Evolutionary conservation across 2,329 filamentous ascomycete genomes (phyloP).

Genomic region (Calonectria pauciramosa): DNA sequence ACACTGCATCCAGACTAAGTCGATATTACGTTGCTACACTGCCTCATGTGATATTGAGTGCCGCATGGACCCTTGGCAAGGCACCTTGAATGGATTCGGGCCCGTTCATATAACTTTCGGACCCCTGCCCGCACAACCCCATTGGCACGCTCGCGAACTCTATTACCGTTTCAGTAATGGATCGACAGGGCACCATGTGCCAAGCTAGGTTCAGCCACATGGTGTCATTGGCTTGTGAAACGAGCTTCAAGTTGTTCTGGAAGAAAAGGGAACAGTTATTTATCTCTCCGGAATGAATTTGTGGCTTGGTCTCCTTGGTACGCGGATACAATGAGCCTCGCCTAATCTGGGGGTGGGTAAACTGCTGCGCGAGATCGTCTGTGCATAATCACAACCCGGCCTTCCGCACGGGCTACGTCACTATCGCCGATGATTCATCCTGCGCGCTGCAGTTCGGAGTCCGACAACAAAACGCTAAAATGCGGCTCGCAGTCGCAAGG

Average conservation of each 20-base stretch:
- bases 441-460: neutral
- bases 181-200: neutral
- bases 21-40: neutral
- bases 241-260: neutral
- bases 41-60: neutral
- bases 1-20: neutral
- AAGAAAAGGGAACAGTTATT: neutral
- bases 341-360: neutral
- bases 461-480: neutral
- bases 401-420: neutral
- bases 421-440: neutral
- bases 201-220: neutral
- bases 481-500: neutral
- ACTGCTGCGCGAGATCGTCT: neutral
- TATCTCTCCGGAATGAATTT: neutral
- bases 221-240: neutral
- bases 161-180: neutral
- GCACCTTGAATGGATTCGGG: neutral
- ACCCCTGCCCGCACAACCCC: neutral
- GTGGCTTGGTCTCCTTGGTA: neutral
- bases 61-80: neutral
- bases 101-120: neutral
- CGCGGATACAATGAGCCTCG: neutral
- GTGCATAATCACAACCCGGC: neutral
- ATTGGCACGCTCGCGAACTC: conserved; percentile 8